Percentiles rank a stretch among this genome's conserved stretches.
These are phyloP conservation scores for Podila minutissima DNA, from an alignment of 192 early-diverging fungal species.

Conservation along the genomic window DNA sequence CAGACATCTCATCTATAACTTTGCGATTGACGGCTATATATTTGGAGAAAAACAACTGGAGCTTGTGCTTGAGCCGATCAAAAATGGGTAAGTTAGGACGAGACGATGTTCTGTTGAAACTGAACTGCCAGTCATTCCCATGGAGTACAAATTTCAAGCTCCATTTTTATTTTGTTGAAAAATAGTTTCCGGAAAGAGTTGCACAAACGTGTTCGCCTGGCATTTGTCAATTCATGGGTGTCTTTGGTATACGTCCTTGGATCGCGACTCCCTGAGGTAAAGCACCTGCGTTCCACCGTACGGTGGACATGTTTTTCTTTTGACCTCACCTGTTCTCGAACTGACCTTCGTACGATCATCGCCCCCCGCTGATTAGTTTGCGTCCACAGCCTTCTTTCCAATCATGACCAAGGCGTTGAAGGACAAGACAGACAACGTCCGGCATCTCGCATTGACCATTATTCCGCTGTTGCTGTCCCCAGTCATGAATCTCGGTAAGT, in stretches of 20 bases:
- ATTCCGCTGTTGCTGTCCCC: not conserved
- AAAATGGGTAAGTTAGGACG: not conserved
- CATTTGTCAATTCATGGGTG: not conserved
- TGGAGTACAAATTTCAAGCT: not conserved
- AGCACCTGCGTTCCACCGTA: not conserved
- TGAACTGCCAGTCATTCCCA: too few species aligned
- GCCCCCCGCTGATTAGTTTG: not conserved
- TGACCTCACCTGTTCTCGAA: not conserved
- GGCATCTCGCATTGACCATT: not conserved
- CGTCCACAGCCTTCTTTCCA: not conserved
- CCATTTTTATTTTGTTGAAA: not conserved
- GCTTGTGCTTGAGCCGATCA: not conserved
- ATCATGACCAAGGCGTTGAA: not conserved
- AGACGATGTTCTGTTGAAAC: too few species aligned
- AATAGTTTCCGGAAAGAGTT: not conserved
- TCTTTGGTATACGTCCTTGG: not conserved
- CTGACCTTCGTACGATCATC: not conserved
- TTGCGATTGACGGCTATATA: not conserved
- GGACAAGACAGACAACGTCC: not conserved
- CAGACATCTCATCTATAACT: not conserved
- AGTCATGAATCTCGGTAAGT: not conserved
- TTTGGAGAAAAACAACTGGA: not conserved
- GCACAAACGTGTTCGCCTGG: conserved; percentile 1
- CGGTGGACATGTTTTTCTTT: not conserved
- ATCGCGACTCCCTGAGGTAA: not conserved